A percentile compares a stretch with the other conserved stretches of the same genome.
Conservation (phyloP, 1,284 basidiomycete species). For the Neonothopanus nambi region DNA sequence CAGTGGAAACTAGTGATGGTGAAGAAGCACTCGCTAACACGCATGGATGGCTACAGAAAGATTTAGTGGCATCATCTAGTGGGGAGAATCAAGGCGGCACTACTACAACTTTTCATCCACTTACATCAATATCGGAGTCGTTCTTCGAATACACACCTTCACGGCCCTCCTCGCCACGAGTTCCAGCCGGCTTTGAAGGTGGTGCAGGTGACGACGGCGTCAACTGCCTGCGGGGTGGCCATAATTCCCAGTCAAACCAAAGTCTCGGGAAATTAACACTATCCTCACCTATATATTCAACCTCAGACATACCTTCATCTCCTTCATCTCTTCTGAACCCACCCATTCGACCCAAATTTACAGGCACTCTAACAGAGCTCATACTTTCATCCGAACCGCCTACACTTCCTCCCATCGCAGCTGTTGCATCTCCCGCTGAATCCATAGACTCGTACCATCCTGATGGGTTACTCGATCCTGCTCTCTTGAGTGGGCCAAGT, state of each 20-base stretch:
- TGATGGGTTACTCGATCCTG: conserved; percentile 12
- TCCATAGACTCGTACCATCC: conserved; percentile 13
- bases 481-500: conserved; percentile 1
- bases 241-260: not conserved
- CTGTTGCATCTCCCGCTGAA: conserved; percentile 12
- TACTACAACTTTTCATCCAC: too few species aligned
- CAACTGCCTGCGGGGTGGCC: not conserved
- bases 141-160: not conserved
- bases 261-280: not conserved
- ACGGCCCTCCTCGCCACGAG: not conserved
- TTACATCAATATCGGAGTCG: too few species aligned
- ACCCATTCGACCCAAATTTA: conserved; percentile 11
- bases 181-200: not conserved
- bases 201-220: not conserved
- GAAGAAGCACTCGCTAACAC: too few species aligned
- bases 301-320: not conserved
- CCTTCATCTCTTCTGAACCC: conserved; percentile 16
- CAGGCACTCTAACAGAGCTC: conserved; percentile 10
- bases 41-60: too few species aligned
- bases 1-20: too few species aligned
- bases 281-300: not conserved
- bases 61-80: too few species aligned
- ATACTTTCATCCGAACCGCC: conserved; percentile 5
- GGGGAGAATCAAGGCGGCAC: too few species aligned
- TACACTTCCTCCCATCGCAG: conserved; percentile 5